Base-by-base conservation (phyloP, 768 basidiomycete species). In the Tylopilus sp. region DNA sequence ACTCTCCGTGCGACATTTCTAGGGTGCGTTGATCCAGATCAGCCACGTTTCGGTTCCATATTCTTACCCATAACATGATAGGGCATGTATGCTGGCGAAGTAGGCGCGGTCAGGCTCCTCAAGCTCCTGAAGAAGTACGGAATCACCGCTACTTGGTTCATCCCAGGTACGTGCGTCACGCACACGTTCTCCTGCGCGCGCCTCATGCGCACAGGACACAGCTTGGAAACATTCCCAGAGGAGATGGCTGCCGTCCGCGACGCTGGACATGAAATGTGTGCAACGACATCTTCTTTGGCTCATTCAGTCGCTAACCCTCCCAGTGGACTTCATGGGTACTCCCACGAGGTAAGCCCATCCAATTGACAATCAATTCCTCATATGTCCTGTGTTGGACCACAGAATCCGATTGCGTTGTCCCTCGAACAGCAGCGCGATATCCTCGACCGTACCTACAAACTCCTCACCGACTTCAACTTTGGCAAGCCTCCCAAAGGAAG, bases 21-120 rank as follows among this genome's bases (percentile, higher is more conserved):
- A 74, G 80, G 61, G 84, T 82, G 41, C 5, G 58, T 50, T 51
- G 1, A 25, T 41, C 17, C 33, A 1, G 6, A 19, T 33, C 6
- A 11, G 14, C 41, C 19, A 7, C 6, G 3, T 47, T 6, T 17
- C 31, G 16, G 19, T 6, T 4, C 11, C 17, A 8, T 34, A 6
- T 17, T 26, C 43, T 45, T 43, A 38, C 51, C 40, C 34, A 5
- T 16, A 11, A 21, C 22, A 17, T 31, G 48, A 3, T 38, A 75
- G 79, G 86, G 87, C 9, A 80, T 87, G 74, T 89, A 80, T 59
- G 85, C 88, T 0, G 88, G 87, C 17, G 86, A 89, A 64, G 85
- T 91, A 26, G 87, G 88, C 4, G 73, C 78, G 0, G 82, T 80
- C 6, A 79, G 87, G 14, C 74, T 89, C 9, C 72, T 89, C 58